Base-by-base conservation (phyloP, 2,329 filamentous ascomycete species). In the Cladobotryum protrusum region DNA sequence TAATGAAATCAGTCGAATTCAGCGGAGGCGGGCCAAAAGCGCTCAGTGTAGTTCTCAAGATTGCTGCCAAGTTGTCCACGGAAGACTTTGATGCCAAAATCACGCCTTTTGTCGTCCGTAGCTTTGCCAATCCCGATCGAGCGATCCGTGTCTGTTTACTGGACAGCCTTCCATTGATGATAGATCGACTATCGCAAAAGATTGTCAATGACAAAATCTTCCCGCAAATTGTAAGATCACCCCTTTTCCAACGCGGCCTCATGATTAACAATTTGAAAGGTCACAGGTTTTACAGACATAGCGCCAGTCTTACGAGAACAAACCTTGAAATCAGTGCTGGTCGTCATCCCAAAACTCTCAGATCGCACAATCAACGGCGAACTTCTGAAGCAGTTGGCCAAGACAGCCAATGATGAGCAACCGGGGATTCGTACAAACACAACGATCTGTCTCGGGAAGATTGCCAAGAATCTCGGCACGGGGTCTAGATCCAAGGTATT, bases 1-100 rank as follows among this genome's bases (percentile, higher is more conserved):
- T 99, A 29, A 77, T 99, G n/a, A 99, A 97, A 64, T 96, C 91
- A 0, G 90, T 97, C n/a, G 93, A 99, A 62, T 99, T 96, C 66
- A 93, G 93, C 7, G 93, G 92, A 11, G 93, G 93, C 24, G 93
- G 93, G 0, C 88, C 92, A 0, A 95, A 95, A 63, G 91, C 95
- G 1, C 87, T 99, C 52, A 73, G 78, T 1, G 83, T 95, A 1
- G 88, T 96, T 37, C 83, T 97, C 74, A 95, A 95, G 63, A 96
- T 99, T 59, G 83, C 89, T 4, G 75, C 83, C 6, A 97, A 96
- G 63, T 74, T 99, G 37, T 82, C 87, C 2, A 85, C 86, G 53
- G 93, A 97, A 9, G 93, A 99, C 65, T 99, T 95, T 65, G 87
- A 95, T 42, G 66, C 80, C 7, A 87, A 85, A 54, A 81, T 99